Evolutionary conservation across 805 yeast genomes (phyloP), one percentile per base, ranked within the genome.

Genomic region (Monosporozyma siamensis): DNA sequence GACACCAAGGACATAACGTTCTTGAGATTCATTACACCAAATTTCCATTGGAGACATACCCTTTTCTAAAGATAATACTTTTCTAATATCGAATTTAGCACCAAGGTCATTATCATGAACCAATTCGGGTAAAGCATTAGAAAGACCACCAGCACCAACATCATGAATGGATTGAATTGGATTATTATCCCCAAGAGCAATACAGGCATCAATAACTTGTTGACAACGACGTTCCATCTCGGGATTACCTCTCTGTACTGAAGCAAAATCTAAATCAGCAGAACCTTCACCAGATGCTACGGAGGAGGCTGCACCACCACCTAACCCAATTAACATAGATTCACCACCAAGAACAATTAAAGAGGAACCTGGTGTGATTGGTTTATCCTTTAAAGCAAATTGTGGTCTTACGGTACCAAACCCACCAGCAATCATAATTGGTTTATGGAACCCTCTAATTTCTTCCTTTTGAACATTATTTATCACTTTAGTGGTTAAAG

Each of bases 11-110:
- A 92, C 99, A 56, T 89, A 92, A 65, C 99, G 80, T 66, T 92
- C 99, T 69, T 92, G 99, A 2, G 97, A 92, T 68, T 92, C 98
- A 56, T 95, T 90, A 76, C 99, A 92, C 99, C 99, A 92, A 50
- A 92, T 87, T 70, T 92, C 98, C 95, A 92, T 86, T 43, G 99
- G 97, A 4, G 97, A 90, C 97, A 92, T 87, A 45, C 97, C 95
- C 39, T 95, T 95, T 65, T 92, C 99, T 50, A 88, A 74, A 29
- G 88, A 81, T 44, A 95, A 76, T 44, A 92, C 82, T 43, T 89
- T 83, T 66, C 99, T 79, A 51, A 92, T 73, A 65, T 92, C 96
- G 50, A 92, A 92, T 50, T 63, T 72, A 23, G 96, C 99, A 62
- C 99, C 99, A 48, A 92, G 74, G 51, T 84, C 92, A 62, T 92